Evolutionary conservation across 202 grass and related monocot genomes (phyloP), one percentile per base, ranked within the genome.

Genomic region (Schoenoplectus triqueter): DNA sequence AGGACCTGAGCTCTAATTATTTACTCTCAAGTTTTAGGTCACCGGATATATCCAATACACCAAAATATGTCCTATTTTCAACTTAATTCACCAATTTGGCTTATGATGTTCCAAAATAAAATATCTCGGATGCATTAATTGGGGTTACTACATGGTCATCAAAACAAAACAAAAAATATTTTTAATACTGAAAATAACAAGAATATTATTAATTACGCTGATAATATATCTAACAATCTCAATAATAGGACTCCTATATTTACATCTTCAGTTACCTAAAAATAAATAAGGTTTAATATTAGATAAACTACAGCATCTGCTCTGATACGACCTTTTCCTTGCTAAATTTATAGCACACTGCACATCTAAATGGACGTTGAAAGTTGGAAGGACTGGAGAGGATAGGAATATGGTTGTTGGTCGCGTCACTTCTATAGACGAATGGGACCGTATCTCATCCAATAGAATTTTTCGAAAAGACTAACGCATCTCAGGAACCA

Each of bases 261-360:
- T 31, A 9, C 3, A 19, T 31, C 4, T 17, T 54, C 4, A 39
- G 39, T 76, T 56, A 56, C 55, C 73, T 76, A 76, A 76, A 56
- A 7, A 56, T 76, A 76, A 54, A 52, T 55, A 2, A 3, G 2
- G 50, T 54, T 39, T 76, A 76, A 76, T 76, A 14, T 76, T 76
- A 76, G 73, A 76, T 5, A 76, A 44, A 40, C 68, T 31, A 31
- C n/a, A 2, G 0, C 5, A 31, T 31, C 31, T 31, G 4, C 21
- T 54, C 4, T 11, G 2, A 1, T 75, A 3, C 10, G 45, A 10
- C 46, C 45, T 59, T 60, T 62, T 18, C 21, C 13, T 31, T 44
- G 40, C 40, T 46, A 62, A 15, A 48, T 44, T 81, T 47, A 57
- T 22, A 64, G 40, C 19, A 6, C 20, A 44, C 13, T 9, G 14